These are phyloP conservation scores for Naegleria lovaniensis DNA, from an alignment of 208 protist genomes.

Conservation along the genomic window DNA sequence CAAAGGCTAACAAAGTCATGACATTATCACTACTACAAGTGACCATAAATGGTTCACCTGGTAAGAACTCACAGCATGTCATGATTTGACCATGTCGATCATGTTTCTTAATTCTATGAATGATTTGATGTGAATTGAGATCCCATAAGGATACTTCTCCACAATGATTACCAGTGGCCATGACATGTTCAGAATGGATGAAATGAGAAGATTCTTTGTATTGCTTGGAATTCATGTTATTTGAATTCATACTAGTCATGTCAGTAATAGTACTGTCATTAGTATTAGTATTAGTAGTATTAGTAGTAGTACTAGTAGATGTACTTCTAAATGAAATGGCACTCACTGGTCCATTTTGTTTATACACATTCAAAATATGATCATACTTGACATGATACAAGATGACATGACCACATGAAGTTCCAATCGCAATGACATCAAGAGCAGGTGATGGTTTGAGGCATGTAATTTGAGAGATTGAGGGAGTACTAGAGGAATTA, in stretches of 20 bases:
- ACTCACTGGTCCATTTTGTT: neutral
- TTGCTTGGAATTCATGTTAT: too few species aligned
- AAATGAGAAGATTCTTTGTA: neutral
- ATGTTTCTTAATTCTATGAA: neutral
- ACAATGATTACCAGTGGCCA: neutral
- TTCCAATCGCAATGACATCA: neutral
- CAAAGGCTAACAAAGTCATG: neutral
- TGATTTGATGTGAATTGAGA: neutral
- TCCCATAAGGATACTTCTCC: slow-evolving; percentile 7
- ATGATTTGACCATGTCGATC: neutral
- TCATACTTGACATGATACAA: neutral
- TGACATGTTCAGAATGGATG: neutral
- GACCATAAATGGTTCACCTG: neutral
- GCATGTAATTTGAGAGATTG: neutral
- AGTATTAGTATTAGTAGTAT: neutral
- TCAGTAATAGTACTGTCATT: neutral
- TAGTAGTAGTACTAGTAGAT: neutral
- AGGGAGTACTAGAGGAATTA: neutral
- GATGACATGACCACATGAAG: neutral
- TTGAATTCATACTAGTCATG: too few species aligned
- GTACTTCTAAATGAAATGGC: slow-evolving; percentile 16
- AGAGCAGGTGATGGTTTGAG: neutral
- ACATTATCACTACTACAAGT: neutral
- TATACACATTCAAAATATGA: neutral
- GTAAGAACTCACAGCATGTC: neutral